phyloP scores from a whole-genome alignment of 148 eudicot genomes.

The Fagopyrum homotropicum region DNA sequence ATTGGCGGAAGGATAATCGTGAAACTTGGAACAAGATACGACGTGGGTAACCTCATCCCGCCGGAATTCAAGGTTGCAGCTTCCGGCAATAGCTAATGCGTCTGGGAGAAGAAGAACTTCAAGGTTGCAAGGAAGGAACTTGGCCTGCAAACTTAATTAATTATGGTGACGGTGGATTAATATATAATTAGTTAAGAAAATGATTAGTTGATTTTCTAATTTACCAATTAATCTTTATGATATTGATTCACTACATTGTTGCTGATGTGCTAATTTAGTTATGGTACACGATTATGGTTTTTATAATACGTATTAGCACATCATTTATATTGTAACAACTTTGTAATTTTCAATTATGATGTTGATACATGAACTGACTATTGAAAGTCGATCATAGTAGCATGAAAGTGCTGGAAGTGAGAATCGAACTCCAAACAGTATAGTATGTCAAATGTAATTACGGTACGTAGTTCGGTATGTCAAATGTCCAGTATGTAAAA shows the following conservation, averaged over 20 bases:
- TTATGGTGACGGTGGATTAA: background rate
- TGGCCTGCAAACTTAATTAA: background rate
- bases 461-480: no score
- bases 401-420: no score
- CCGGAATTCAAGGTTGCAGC: slow-evolving; percentile 32
- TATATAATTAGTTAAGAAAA: background rate
- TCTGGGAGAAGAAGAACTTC: slow-evolving; percentile 38
- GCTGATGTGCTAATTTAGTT: background rate
- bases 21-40: slow-evolving; percentile 39
- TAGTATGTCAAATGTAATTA: no score
- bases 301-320: background rate
- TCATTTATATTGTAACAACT: background rate
- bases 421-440: no score
- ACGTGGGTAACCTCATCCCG: slow-evolving; percentile 41
- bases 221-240: background rate
- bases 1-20: no score
- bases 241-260: slow-evolving; percentile 4
- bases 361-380: background rate
- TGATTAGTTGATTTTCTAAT: slow-evolving; percentile 1
- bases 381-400: background rate
- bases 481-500: no score
- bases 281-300: background rate
- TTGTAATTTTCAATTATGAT: background rate
- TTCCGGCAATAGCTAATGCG: slow-evolving; percentile 35
- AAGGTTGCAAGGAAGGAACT: background rate